phyloP scores from a whole-genome alignment of 2,329 filamentous ascomycete species.

The Aspergillus tanneri region DNA sequence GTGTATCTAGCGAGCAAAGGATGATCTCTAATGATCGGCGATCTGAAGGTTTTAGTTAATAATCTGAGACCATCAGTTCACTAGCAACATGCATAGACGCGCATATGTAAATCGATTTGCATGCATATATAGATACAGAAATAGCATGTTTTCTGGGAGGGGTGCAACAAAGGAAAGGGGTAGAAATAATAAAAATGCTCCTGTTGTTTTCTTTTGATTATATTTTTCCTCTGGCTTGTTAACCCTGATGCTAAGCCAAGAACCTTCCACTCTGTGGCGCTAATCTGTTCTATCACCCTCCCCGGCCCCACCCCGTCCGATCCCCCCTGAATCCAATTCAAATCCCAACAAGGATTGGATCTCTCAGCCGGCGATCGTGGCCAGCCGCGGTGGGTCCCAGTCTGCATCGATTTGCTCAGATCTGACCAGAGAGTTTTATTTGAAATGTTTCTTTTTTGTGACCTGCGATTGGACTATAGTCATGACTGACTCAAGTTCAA shows the following conservation, averaged over 20 bases:
- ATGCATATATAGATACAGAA: not conserved
- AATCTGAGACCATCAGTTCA: not conserved
- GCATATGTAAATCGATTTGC: not conserved
- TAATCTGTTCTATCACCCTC: not conserved
- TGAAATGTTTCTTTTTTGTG: not conserved
- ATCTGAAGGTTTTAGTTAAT: not conserved
- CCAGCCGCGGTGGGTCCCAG: not conserved
- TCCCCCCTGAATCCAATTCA: not conserved
- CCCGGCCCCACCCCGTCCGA: not conserved
- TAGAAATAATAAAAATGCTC: no score
- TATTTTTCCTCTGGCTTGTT: no score
- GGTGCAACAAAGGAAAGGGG: no score
- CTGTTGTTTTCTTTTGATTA: no score
- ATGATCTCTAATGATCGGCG: not conserved
- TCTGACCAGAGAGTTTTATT: not conserved
- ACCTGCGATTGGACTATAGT: not conserved
- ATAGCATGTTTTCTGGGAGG: no score
- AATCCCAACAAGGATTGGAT: not conserved
- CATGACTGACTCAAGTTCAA: not conserved
- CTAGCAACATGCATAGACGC: not conserved
- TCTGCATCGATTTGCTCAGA: not conserved
- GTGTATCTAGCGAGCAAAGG: not conserved
- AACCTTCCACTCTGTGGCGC: not conserved
- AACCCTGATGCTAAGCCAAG: no score
- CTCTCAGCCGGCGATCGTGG: constrained; percentile 12